Base-by-base conservation (phyloP, 805 yeast genomes). In the Lachancea thermotolerans region DNA sequence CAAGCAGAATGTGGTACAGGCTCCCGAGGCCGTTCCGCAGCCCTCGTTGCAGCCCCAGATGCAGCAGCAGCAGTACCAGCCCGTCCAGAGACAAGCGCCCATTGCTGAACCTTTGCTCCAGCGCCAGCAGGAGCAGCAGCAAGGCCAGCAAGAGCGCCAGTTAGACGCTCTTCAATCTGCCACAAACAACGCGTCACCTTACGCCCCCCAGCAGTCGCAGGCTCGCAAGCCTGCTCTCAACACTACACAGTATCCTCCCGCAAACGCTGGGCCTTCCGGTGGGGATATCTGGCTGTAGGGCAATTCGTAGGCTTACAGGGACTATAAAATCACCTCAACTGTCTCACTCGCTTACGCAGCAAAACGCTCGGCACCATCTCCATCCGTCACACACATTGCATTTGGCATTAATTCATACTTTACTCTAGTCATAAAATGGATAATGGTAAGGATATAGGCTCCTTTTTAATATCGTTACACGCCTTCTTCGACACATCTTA, bases 221-320 rank as follows among this genome's bases (percentile, higher is more conserved):
- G 21, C 39, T 16, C 41, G 42, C 17, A 43, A 38, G 18, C 46
- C 42, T 2, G 30, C 42, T 8, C 46, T 29, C 27, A 35, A 29
- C 35, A 17, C 42, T 27, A 38, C 46, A 28, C 46, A 43, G 35
- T 43, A 43, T 33, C 46, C 46, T 28, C 46, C 46, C 16, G 38
- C 34, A 18, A 38, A 33, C 33, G 30, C 37, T 18, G 51, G 54
- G 50, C 44, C 58, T 34, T 47, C 55, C 21, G 62, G 60, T 32
- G 61, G 56, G 37, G 52, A 54, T 49, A 53, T 55, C 35, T 52
- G 58, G 54, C 56, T 60, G 49, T 56, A 50, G 41, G 35, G 44
- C 21, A 21, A 21, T 21, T 21, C 25, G 25, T 21, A 21, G 7
- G 25, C 7, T 21, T 21, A 21, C 25, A 21, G 25, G 25, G 25